Percentiles rank a stretch among this genome's conserved stretches.
Conservation (phyloP, 495 filamentous ascomycete species). For the Hyaloscypha hepaticicola region DNA sequence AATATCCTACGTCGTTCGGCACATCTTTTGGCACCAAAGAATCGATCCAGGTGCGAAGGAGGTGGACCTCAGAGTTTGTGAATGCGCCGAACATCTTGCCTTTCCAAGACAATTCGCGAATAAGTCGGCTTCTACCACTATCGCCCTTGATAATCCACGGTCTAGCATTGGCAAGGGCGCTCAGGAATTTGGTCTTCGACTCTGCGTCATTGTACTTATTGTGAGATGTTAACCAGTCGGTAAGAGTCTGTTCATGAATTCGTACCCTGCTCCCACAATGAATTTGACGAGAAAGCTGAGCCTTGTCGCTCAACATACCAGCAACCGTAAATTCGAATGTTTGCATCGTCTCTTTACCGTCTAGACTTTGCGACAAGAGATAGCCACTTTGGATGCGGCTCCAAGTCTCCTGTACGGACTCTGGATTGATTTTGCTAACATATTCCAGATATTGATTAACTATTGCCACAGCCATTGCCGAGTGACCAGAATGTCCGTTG, state of each 20-base stretch:
- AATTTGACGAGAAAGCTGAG: background rate
- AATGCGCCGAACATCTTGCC: constrained; percentile 1
- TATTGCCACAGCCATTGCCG: background rate
- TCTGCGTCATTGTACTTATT: no score
- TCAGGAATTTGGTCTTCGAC: background rate
- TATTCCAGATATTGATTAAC: background rate
- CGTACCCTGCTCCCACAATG: background rate
- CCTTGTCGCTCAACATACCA: background rate
- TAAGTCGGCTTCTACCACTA: background rate
- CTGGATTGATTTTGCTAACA: background rate
- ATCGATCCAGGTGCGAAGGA: background rate
- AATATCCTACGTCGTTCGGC: no score
- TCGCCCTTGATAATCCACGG: background rate
- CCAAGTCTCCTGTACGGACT: background rate
- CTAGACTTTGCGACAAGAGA: background rate
- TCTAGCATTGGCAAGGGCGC: background rate
- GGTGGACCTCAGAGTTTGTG: background rate
- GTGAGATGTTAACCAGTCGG: background rate
- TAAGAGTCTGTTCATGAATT: background rate
- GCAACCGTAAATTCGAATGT: background rate
- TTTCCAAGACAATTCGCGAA: background rate
- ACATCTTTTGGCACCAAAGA: no score
- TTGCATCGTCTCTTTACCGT: background rate
- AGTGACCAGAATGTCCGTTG: background rate
- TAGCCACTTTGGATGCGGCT: background rate